Base-by-base conservation (phyloP, 345 rosid species). In the Populus alba region DNA sequence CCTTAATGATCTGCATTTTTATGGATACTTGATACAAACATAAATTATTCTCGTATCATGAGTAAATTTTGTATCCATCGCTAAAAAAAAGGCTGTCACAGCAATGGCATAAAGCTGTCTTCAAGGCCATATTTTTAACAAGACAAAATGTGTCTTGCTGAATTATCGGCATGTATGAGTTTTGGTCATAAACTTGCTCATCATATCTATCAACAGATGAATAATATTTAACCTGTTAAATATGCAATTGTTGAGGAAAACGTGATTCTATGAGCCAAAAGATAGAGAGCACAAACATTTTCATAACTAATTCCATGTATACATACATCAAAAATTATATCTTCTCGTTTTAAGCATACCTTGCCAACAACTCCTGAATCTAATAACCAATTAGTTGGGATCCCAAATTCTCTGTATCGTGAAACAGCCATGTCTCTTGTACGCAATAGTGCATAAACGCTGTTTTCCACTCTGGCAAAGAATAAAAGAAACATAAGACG, bases 391-490 rank as follows among this genome's bases (percentile, higher is more conserved):
- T 92, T 82, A 82, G 88, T 87, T 49, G 99, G 98, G 74, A 94
- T 90, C 27, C 98, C 94, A 16, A 94, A 96, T 49, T 96, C 99
- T 85, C 74, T 92, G 77, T 94, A 96, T 16, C 95, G 80, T 39
- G 97, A 89, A 75, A 91, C 45, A 57, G 99, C 98, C 98, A 94
- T 94, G 87, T 96, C 97, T 84, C 98, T 88, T 59, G 99, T 96
- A 4, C 98, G 97, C 73, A 96, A 80, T 68, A 94, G 93, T 3
- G 99, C 98, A 67, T 89, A 92, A 22, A 96, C 97, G 71, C 97
- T 91, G 72, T 90, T 93, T 80, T 96, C 99, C 85, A 96, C 94
- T 79, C 99, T 94, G 86, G 80, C 27, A 49, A 75, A 77, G 71
- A 63, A 61, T 38, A 27, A 47, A 66, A 35, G 66, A 62, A 77